Base-by-base conservation (phyloP, 257 asterid genomes). In the Penstemon newberryi region DNA sequence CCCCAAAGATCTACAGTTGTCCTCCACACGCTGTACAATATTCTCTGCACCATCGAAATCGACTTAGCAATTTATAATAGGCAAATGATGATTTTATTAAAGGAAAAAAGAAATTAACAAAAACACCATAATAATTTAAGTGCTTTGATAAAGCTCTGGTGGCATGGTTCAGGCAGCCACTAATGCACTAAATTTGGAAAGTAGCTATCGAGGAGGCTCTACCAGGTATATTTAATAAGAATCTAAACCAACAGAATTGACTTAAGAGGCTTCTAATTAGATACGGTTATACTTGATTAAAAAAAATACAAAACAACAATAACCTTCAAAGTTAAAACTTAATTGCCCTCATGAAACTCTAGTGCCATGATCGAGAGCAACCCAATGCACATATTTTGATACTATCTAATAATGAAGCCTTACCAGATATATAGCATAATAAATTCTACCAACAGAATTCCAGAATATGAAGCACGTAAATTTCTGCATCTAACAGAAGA, bases 11-110 rank as follows among this genome's bases (percentile, higher is more conserved):
- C 78, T 45, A 80, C 75, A 38, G 82, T 85, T 60, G 78, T 67
- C 78, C 80, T 81, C 93, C 95, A 81, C 63, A 84, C 88, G 59
- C 66, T 83, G 82, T 78, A 83, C 66, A 88, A 52, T 68, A 73
- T 86, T 78, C 67, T 84, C 98, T 92, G 96, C 86, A 82, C 67
- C 74, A 81, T 62, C 64, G 65, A 77, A 53, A 69, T 19, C 15
- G 50, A 52, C 13, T 54, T 44, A 49, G 45, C 13, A n/a, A n/a
- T 57, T 70, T 41, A 67, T 40, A 40, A 50, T 56, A 41, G 19
- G 54, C 50, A 72, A 3, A 55, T 60, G 36, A 40, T 25, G 33
- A 19, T 54, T 51, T 42, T 50, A 55, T 68, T 53, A 3, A 60
- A 13, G 25, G 8, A 61, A 37, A 19, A 42, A 63, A 4, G 18